Conservation (phyloP, 306 rosid species). For the Vicia villosa region DNA sequence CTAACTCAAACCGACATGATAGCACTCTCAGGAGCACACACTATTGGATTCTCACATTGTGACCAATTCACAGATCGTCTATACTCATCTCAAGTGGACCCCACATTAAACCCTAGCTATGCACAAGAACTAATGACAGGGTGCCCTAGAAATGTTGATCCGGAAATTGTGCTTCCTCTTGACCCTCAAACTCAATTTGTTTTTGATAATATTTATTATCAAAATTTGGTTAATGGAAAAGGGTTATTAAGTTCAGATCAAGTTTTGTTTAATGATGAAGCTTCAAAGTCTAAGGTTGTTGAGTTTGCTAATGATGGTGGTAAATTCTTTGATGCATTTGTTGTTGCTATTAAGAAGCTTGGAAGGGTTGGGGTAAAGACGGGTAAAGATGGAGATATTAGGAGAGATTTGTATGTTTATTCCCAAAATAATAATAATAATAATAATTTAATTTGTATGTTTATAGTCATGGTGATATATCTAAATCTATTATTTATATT, state of each 20-base stretch:
- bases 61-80: slow-evolving; percentile 53
- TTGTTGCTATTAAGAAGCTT: slow-evolving; percentile 67
- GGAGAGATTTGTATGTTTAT: too few relatives aligned
- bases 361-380: slow-evolving; percentile 81
- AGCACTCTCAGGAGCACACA: slow-evolving; percentile 90
- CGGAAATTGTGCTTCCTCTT: slow-evolving; percentile 33
- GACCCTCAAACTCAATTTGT: slow-evolving; percentile 51
- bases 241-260: slow-evolving; percentile 69
- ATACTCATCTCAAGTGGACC: slow-evolving; percentile 60
- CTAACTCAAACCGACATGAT: slow-evolving; percentile 67
- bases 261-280: slow-evolving; percentile 50
- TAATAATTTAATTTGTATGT: neutral
- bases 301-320: slow-evolving; percentile 53
- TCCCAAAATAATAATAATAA: too few relatives aligned
- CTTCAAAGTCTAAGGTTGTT: slow-evolving; percentile 47
- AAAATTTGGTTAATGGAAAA: slow-evolving; percentile 47
- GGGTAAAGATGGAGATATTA: slow-evolving; percentile 58
- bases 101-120: slow-evolving; percentile 54
- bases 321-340: slow-evolving; percentile 58
- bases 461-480: too few relatives aligned
- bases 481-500: neutral
- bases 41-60: slow-evolving; percentile 74
- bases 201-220: slow-evolving; percentile 68
- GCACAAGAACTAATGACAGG: slow-evolving; percentile 41
- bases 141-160: slow-evolving; percentile 59